Conservation (phyloP, 495 filamentous ascomycete genomes). For the Aspergillus saccharolyticus region DNA sequence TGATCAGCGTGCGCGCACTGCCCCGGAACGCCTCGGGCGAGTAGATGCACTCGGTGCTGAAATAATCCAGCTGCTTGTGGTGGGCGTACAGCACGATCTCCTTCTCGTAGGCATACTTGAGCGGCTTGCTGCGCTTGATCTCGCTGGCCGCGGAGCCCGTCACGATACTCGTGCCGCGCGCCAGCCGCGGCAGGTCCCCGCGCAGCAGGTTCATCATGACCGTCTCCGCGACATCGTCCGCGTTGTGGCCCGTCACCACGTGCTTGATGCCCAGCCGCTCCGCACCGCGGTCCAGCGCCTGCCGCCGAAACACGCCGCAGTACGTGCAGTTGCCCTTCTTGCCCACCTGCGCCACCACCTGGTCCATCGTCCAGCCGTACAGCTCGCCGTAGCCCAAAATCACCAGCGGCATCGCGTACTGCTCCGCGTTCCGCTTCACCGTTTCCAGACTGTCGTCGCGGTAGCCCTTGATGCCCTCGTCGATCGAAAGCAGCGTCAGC, state of each 20-base stretch:
- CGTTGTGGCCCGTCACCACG: slow-evolving; percentile 97
- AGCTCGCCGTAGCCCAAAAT: slow-evolving; percentile 92
- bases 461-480: slow-evolving; percentile 96
- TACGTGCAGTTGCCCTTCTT: slow-evolving; percentile 99
- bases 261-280: slow-evolving; percentile 83
- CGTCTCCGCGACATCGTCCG: slow-evolving; percentile 97
- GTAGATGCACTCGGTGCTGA: slow-evolving; percentile 97
- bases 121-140: slow-evolving; percentile 87
- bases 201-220: slow-evolving; percentile 95
- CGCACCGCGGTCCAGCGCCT: slow-evolving; percentile 90
- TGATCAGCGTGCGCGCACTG: slow-evolving; percentile 84
- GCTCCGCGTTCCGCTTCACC: slow-evolving; percentile 84
- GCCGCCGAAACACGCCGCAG: slow-evolving; percentile 91
- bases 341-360: slow-evolving; percentile 90
- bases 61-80: slow-evolving; percentile 94
- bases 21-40: slow-evolving; percentile 97
- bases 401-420: slow-evolving; percentile 85
- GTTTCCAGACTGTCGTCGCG: slow-evolving; percentile 93
- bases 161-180: slow-evolving; percentile 86
- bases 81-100: slow-evolving; percentile 97
- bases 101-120: slow-evolving; percentile 98
- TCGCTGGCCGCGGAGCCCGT: slow-evolving; percentile 69
- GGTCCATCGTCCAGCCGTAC: slow-evolving; percentile 99
- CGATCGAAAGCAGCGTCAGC: slow-evolving; percentile 82
- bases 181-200: slow-evolving; percentile 82